Base-by-base conservation (phyloP, 179 eudicot species). In the Beta macrorhiza region DNA sequence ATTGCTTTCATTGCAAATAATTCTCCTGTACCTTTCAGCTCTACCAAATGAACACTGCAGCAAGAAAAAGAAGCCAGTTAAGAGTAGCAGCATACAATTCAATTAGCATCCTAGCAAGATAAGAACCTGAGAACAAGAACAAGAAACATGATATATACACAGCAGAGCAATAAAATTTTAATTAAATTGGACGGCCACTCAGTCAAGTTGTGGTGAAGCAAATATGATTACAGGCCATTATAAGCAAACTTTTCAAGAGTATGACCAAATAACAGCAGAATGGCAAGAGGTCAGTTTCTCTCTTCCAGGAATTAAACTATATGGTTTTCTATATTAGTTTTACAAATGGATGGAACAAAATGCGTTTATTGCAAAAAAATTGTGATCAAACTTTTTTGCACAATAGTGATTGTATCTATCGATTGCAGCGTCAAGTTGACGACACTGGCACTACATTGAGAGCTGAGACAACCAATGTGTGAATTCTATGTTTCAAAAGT, bases 1-100 rank as follows among this genome's bases (percentile, higher is more conserved):
- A 96, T 96, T 76, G 98, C 99, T 87, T 96, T 96, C 99, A 96
- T 96, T 65, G 98, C 99, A 78, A 86, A 96, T 67, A 96, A 85
- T 82, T 90, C 92, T 70, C 93, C 98, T 29, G 90, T 87, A 55
- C 97, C 96, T 85, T 88, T 88, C 78, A 96, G 87, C 89, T 96
- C 98, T 87, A 96, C 99, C 91, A 96, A 85, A 85, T 96, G 99
- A 85, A 96, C 98, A 82, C 99, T 96, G 93, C 82, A 86, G 59
- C 57, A 65, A n/a, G 32, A 44, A 63, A 78, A 83, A 51, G 57
- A 22, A 42, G 32, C 72, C 57, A 67, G 82, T 73, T 37, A 51
- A 67, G 51, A 56, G 32, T 13, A 20, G 68, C 75, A 52, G 72
- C 67, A 29, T n/a, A 64, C 45, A 80, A 51, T 4, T 74, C 17